Evolutionary conservation across 805 yeast species (phyloP).

Genomic region (Candida namnaoensis): DNA sequence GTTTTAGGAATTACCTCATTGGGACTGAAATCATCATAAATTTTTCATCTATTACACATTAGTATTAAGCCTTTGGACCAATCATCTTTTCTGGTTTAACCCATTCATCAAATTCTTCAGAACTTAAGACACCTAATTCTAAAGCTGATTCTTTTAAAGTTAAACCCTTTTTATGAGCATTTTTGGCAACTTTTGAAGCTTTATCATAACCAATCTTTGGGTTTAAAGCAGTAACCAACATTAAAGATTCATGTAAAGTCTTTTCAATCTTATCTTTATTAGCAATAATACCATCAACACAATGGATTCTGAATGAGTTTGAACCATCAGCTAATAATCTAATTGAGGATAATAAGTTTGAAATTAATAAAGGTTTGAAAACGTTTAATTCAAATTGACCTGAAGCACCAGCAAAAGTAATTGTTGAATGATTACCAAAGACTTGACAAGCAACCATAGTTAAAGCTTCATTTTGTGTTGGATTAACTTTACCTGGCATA

Average conservation of each 20-base stretch:
- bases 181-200: slow-evolving; percentile 96
- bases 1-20: too few relatives aligned
- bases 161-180: slow-evolving; percentile 96
- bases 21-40: too few relatives aligned
- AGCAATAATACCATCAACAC: slow-evolving; percentile 92
- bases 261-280: slow-evolving; percentile 82
- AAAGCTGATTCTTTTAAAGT: slow-evolving; percentile 93
- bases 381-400: slow-evolving; percentile 99
- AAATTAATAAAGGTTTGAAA: slow-evolving; percentile 92
- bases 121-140: slow-evolving; percentile 77
- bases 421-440: slow-evolving; percentile 91
- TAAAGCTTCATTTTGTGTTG: slow-evolving; percentile 97
- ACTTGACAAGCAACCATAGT: slow-evolving; percentile 98
- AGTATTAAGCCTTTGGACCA: slow-evolving; percentile 57
- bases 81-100: slow-evolving; percentile 97
- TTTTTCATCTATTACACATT: too few relatives aligned
- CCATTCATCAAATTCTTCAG: slow-evolving; percentile 90
- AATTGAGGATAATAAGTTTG: slow-evolving; percentile 81
- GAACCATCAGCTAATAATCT: slow-evolving; percentile 86
- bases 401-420: slow-evolving; percentile 96
- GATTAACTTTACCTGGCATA: slow-evolving; percentile 99
- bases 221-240: slow-evolving; percentile 97
- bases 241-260: slow-evolving; percentile 86
- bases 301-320: slow-evolving; percentile 84
- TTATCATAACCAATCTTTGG: slow-evolving; percentile 98